phyloP scores from a whole-genome alignment of 192 early-diverging fungal species.

The Geranomyces michiganensis region DNA sequence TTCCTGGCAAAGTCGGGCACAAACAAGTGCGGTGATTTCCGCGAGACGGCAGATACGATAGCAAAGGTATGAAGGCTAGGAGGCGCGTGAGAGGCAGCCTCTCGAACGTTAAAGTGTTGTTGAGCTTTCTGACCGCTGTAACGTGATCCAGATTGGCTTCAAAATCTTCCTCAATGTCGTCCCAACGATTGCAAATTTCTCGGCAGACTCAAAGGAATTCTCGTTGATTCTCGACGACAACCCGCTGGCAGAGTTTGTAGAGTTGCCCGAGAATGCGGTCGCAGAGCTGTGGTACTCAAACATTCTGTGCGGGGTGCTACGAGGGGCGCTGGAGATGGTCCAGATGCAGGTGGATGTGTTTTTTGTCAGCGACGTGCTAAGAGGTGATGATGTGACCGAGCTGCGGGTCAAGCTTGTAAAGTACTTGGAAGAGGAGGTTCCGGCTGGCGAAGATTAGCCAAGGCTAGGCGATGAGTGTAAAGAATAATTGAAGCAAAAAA shows the following conservation, averaged over 20 bases:
- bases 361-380: constrained; percentile 83
- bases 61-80: constrained; percentile 67
- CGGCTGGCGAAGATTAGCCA: constrained; percentile 68
- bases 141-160: constrained; percentile 80
- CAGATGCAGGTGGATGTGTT: constrained; percentile 83
- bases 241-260: constrained; percentile 96
- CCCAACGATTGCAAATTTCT: constrained; percentile 81
- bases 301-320: constrained; percentile 88
- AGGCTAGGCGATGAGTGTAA: too few relatives aligned
- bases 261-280: constrained; percentile 79
- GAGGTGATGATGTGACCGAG: constrained; percentile 89
- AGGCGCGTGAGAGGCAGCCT: neutral
- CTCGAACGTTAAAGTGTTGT: neutral
- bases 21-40: constrained; percentile 85
- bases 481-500: too few relatives aligned
- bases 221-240: constrained; percentile 96
- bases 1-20: constrained; percentile 81
- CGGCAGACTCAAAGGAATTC: constrained; percentile 83
- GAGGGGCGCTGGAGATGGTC: constrained; percentile 96
- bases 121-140: too few relatives aligned
- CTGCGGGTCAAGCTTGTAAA: constrained; percentile 88
- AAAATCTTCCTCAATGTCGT: constrained; percentile 93
- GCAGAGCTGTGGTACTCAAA: constrained; percentile 95
- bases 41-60: constrained; percentile 92
- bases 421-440: constrained; percentile 94